These are phyloP conservation scores for Prunus campanulata DNA, from an alignment of 306 rosid genomes.

Conservation along the genomic window DNA sequence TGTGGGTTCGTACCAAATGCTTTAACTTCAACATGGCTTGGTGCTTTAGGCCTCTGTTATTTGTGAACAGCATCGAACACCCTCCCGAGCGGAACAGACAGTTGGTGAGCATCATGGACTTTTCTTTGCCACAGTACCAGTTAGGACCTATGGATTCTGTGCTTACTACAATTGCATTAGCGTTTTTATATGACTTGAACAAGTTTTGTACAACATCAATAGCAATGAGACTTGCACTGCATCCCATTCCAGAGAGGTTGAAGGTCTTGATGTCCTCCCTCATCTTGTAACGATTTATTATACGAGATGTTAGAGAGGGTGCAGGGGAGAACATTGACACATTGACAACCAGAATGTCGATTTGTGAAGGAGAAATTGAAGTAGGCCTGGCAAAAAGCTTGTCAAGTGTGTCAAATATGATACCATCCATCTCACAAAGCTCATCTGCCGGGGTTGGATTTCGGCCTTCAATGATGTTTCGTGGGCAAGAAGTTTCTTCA, in stretches of 20 bases:
- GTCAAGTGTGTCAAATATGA: constrained; percentile 68
- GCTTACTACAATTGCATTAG: constrained; percentile 66
- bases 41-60: constrained; percentile 32
- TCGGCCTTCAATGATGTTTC: constrained; percentile 51
- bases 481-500: constrained; percentile 70
- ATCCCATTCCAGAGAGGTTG: constrained; percentile 94
- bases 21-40: constrained; percentile 65
- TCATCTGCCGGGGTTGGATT: constrained; percentile 39
- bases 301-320: constrained; percentile 68
- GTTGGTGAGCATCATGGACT: constrained; percentile 72
- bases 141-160: constrained; percentile 76
- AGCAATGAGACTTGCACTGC: constrained; percentile 73
- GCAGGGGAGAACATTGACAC: constrained; percentile 73
- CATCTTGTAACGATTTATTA: constrained; percentile 76
- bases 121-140: constrained; percentile 76
- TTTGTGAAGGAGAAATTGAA: constrained; percentile 49
- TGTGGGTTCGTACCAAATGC: constrained; percentile 60
- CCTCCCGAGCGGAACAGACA: constrained; percentile 84
- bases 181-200: constrained; percentile 45
- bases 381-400: constrained; percentile 41
- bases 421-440: constrained; percentile 60
- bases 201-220: constrained; percentile 67
- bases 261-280: constrained; percentile 55
- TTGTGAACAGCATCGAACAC: constrained; percentile 69
- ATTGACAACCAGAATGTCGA: constrained; percentile 73